Evolutionary conservation across 441 rosid genomes (phyloP).

Genomic region (Adansonia rubrostipa): DNA sequence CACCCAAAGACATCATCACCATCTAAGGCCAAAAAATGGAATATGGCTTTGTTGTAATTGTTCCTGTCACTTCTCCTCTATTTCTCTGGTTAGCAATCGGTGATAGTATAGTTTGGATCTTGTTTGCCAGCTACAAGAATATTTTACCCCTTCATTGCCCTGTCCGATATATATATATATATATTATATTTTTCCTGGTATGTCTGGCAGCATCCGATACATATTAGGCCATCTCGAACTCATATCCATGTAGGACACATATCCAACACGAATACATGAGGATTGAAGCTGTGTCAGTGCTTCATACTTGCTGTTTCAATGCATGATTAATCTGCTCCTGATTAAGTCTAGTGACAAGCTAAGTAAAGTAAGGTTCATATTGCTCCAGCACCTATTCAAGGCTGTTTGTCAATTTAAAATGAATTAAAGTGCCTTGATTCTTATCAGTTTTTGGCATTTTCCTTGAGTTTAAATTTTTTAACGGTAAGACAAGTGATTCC

Average conservation of each 20-base stretch:
- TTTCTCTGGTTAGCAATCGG: neutral
- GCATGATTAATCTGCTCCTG: slow-evolving; percentile 8
- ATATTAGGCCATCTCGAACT: neutral
- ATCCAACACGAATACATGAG: neutral
- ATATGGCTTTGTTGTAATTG: neutral
- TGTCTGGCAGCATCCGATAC: neutral
- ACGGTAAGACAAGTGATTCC: slow-evolving; percentile 3
- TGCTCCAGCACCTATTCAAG: neutral
- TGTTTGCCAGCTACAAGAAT: neutral
- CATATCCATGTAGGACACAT: neutral
- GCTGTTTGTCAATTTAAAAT: neutral
- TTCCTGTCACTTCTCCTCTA: no score
- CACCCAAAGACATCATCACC: neutral
- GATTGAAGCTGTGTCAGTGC: no score
- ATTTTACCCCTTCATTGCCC: neutral
- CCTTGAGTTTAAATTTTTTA: neutral
- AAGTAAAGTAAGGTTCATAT: neutral
- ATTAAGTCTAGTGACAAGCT: neutral
- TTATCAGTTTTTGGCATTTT: neutral
- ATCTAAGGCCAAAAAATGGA: neutral
- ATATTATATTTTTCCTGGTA: neutral
- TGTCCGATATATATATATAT: no score
- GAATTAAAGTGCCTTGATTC: neutral
- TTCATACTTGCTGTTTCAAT: neutral
- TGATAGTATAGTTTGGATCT: neutral